phyloP scores from a whole-genome alignment of 2,329 filamentous ascomycete genomes.

The Ophiosphaerella narmari region DNA sequence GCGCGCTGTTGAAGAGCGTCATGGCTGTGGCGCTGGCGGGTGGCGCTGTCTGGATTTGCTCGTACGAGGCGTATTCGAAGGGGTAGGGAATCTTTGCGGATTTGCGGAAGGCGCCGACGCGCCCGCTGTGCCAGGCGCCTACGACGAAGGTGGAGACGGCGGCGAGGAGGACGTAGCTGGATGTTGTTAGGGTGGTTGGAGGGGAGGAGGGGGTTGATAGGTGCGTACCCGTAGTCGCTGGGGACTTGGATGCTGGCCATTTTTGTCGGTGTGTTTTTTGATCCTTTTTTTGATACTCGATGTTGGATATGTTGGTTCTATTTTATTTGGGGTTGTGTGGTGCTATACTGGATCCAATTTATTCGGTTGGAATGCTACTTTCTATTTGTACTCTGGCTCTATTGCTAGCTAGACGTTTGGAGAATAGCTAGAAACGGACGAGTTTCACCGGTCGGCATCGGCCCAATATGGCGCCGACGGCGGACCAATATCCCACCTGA shows the following conservation, averaged over 20 bases:
- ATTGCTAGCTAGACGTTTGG: background rate
- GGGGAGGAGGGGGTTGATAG: background rate
- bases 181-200: conserved; percentile 8
- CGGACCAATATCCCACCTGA: too few relatives aligned
- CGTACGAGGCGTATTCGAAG: conserved; percentile 61
- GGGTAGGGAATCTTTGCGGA: conserved; percentile 61
- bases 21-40: conserved; percentile 49
- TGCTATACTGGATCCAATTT: background rate
- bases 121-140: conserved; percentile 55
- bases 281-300: background rate
- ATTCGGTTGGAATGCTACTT: background rate
- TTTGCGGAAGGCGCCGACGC: conserved; percentile 55
- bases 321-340: background rate
- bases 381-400: background rate
- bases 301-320: too few relatives aligned
- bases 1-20: conserved; percentile 52
- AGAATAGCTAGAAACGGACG: conserved; percentile 17
- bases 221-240: conserved; percentile 38
- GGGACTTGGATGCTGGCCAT: conserved; percentile 35
- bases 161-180: conserved; percentile 61
- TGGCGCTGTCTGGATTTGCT: conserved; percentile 53
- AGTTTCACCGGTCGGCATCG: conserved; percentile 29
- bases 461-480: conserved; percentile 19
- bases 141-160: conserved; percentile 61
- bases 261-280: conserved; percentile 4